These are phyloP conservation scores for Kurtzmaniella fragi DNA, from an alignment of 805 yeast species.

Conservation along the genomic window DNA sequence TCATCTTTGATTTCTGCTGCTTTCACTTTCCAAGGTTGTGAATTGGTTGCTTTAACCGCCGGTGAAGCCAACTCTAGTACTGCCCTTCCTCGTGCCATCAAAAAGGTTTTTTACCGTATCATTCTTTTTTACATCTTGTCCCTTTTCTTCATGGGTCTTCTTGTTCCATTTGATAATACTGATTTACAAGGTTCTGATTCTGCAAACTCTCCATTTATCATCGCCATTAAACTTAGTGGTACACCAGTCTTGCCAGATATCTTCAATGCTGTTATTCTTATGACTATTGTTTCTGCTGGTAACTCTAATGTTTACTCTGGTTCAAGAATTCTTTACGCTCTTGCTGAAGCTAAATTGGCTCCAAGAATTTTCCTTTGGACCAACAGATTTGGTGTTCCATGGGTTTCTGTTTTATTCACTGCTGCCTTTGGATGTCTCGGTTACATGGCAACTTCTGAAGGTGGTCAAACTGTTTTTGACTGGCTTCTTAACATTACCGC, in stretches of 20 bases:
- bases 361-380: conserved; percentile 48
- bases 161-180: conserved; percentile 66
- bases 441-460: conserved; percentile 48
- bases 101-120: conserved; percentile 63
- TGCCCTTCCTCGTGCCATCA: conserved; percentile 67
- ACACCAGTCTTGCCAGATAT: conserved; percentile 63
- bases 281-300: conserved; percentile 73
- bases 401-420: conserved; percentile 50
- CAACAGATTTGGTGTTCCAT: conserved; percentile 59
- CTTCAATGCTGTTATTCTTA: conserved; percentile 64
- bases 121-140: conserved; percentile 60
- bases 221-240: conserved; percentile 66
- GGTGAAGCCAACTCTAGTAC: conserved; percentile 72
- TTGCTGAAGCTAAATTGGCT: conserved; percentile 56
- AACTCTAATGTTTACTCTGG: conserved; percentile 72
- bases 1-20: conserved; percentile 67
- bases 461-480: conserved; percentile 56
- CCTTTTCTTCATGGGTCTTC: conserved; percentile 62
- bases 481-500: conserved; percentile 77
- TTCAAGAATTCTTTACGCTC: conserved; percentile 61
- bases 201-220: conserved; percentile 63
- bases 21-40: conserved; percentile 80
- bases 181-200: conserved; percentile 39
- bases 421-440: conserved; percentile 61
- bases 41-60: conserved; percentile 68